phyloP scores from a whole-genome alignment of 208 protist species.

The Acanthamoeba lenticulata region DNA sequence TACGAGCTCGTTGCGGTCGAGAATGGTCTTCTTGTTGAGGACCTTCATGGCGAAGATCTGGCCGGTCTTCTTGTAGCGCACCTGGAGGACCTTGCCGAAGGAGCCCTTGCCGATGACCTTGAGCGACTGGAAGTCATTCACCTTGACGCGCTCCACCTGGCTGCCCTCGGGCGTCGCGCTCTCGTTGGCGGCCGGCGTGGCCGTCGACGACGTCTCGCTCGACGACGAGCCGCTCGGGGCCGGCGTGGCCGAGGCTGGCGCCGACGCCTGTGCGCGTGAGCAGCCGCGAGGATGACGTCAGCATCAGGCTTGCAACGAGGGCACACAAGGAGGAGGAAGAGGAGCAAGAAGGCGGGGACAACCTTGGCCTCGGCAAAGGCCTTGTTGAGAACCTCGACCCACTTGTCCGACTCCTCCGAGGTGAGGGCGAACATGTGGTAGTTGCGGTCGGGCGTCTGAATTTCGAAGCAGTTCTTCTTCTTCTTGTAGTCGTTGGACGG shows the following conservation, averaged over 20 bases:
- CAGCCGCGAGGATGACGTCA: too few relatives aligned
- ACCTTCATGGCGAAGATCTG: conserved; percentile 89
- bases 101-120: conserved; percentile 85
- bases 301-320: too few relatives aligned
- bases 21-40: conserved; percentile 83
- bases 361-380: not conserved
- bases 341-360: not conserved
- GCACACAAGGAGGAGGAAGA: not conserved
- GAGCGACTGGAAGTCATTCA: conserved; percentile 85
- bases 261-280: too few relatives aligned
- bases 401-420: not conserved
- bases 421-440: not conserved
- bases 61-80: conserved; percentile 81
- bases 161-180: not conserved
- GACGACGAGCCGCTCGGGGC: not conserved
- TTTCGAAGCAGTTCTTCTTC: not conserved
- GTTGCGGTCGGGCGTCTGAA: not conserved
- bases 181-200: not conserved
- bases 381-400: not conserved
- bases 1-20: conserved; percentile 80
- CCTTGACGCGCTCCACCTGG: conserved; percentile 31
- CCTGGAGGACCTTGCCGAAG: conserved; percentile 86
- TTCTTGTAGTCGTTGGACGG: not conserved
- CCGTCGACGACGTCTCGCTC: not conserved
- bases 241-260: too few relatives aligned